Evolutionary conservation across 2,329 filamentous ascomycete genomes (phyloP).

Genomic region (Calonectria henricotiae): DNA sequence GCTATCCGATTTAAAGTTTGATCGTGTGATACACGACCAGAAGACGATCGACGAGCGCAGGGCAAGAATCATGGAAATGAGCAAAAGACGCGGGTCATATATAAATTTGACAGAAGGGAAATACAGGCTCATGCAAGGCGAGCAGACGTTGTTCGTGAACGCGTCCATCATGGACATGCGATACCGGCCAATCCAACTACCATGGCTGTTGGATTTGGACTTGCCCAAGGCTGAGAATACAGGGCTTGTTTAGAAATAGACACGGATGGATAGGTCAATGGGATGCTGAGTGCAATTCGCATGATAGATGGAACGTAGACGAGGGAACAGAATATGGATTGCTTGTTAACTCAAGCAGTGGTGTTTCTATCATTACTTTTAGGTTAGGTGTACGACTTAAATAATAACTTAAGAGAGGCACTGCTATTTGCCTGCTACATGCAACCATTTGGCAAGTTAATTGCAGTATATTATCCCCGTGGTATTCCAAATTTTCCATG

Average conservation of each 20-base stretch:
- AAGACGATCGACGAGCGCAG: constrained; percentile 37
- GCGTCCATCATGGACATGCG: constrained; percentile 68
- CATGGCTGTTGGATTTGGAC: constrained; percentile 70
- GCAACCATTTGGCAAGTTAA: constrained; percentile 21
- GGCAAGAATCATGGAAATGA: constrained; percentile 43
- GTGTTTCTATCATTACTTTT: constrained; percentile 41
- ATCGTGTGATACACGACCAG: constrained; percentile 44
- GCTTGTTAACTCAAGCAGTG: constrained; percentile 39
- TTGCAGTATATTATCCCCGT: constrained; percentile 26
- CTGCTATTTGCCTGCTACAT: constrained; percentile 12
- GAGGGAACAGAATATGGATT: constrained; percentile 7
- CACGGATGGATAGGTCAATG: background rate
- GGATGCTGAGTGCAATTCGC: background rate
- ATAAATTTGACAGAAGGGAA: constrained; percentile 60
- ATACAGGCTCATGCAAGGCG: constrained; percentile 56
- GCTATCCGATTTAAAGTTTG: constrained; percentile 52
- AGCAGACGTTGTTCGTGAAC: constrained; percentile 74
- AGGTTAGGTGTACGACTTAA: constrained; percentile 32
- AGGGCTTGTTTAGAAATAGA: background rate
- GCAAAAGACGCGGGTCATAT: constrained; percentile 53
- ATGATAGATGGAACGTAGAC: background rate
- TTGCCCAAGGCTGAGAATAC: constrained; percentile 51
- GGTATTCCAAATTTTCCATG: constrained; percentile 14
- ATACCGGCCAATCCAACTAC: constrained; percentile 63
- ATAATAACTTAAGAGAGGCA: constrained; percentile 19